These are phyloP conservation scores for Periconia sp. DNA, from an alignment of 2,329 filamentous ascomycete species.

Conservation along the genomic window DNA sequence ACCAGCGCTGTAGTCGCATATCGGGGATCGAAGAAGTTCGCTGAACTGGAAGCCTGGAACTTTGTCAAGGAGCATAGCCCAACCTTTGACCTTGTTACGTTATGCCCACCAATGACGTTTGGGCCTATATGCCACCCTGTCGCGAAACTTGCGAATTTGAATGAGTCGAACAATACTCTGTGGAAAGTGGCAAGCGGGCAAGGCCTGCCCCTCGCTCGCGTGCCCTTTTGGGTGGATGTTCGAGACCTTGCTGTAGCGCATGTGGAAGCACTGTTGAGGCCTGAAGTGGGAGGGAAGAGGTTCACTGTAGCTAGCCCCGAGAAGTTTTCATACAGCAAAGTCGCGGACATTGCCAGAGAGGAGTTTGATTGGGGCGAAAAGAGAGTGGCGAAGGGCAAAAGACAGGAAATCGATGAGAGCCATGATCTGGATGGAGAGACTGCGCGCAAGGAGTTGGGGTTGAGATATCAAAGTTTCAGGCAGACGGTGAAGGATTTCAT, in stretches of 20 bases:
- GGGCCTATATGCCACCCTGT: slow-evolving; percentile 23
- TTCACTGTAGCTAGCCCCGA: slow-evolving; percentile 47
- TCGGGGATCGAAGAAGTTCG: slow-evolving; percentile 25
- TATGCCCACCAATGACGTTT: slow-evolving; percentile 31
- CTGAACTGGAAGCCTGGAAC: slow-evolving; percentile 27
- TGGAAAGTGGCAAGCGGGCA: slow-evolving; percentile 31
- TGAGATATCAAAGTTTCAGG: slow-evolving; percentile 40
- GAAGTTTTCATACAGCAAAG: slow-evolving; percentile 51
- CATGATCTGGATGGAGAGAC: slow-evolving; percentile 49
- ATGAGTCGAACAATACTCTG: slow-evolving; percentile 23
- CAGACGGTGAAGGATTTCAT: slow-evolving; percentile 44
- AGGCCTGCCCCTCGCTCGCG: slow-evolving; percentile 42
- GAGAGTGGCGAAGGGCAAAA: slow-evolving; percentile 37
- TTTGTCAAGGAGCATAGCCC: slow-evolving; percentile 23
- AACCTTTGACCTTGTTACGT: slow-evolving; percentile 22
- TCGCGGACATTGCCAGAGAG: slow-evolving; percentile 46
- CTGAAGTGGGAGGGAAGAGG: slow-evolving; percentile 43
- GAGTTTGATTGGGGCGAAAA: slow-evolving; percentile 44
- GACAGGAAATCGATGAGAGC: slow-evolving; percentile 37
- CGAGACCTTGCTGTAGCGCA: slow-evolving; percentile 51
- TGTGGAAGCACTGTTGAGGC: slow-evolving; percentile 45
- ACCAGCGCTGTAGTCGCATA: slow-evolving; percentile 21
- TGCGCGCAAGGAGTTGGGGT: slow-evolving; percentile 44
- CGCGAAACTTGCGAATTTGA: slow-evolving; percentile 15
- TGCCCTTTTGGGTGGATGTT: slow-evolving; percentile 52